phyloP scores from a whole-genome alignment of 345 rosid species.

The Lumnitzera racemosa region DNA sequence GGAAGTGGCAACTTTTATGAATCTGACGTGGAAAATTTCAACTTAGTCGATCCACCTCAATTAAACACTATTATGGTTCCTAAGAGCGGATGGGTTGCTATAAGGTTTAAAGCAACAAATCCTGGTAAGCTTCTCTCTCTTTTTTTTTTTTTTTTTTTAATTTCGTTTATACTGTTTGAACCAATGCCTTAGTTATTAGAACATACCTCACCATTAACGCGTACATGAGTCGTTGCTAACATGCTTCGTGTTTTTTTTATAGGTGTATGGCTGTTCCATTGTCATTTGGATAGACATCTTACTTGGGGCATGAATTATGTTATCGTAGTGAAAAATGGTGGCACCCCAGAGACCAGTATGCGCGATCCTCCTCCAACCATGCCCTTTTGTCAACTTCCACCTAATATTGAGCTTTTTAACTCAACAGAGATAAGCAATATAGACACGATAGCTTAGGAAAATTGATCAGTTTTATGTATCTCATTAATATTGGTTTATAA shows the following conservation, averaged over 20 bases:
- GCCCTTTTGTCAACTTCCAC: constrained; percentile 17
- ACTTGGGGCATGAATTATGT: constrained; percentile 37
- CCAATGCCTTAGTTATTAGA: too few relatives aligned
- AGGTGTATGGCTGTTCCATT: constrained; percentile 36
- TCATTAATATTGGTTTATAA: too few relatives aligned
- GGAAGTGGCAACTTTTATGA: constrained; percentile 9
- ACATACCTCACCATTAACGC: too few relatives aligned
- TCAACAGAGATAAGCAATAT: too few relatives aligned
- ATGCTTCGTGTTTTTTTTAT: not conserved
- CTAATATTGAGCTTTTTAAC: too few relatives aligned
- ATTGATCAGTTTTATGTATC: too few relatives aligned
- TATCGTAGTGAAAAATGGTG: constrained; percentile 27
- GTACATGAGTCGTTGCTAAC: not conserved
- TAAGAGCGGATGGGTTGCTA: too few relatives aligned
- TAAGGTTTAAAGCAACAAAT: too few relatives aligned
- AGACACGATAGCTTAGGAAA: too few relatives aligned
- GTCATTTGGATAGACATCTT: constrained; percentile 31
- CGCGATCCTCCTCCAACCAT: constrained; percentile 20
- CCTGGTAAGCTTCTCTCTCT: too few relatives aligned
- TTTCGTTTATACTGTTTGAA: too few relatives aligned
- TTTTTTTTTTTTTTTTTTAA: too few relatives aligned
- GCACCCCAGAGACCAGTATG: not conserved
- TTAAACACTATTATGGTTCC: constrained; percentile 13
- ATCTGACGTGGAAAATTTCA: constrained; percentile 3
- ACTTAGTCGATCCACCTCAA: constrained; percentile 21